Conservation (phyloP, 495 filamentous ascomycete genomes). For the Hyaloscypha bicolor region DNA sequence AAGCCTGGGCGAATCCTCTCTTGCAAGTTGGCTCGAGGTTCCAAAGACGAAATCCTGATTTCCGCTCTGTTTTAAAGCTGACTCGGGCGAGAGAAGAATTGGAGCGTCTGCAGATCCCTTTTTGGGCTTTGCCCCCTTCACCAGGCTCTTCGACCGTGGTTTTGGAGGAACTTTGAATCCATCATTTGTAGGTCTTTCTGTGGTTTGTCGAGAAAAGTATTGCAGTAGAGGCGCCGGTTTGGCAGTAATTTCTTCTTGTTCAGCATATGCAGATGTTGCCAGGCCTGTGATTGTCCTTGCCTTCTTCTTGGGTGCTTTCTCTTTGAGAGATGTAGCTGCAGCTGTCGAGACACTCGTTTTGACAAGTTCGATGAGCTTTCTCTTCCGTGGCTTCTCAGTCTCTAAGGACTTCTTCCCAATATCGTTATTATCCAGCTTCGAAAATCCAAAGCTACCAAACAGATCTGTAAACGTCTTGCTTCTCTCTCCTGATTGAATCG, state of each 20-base stretch:
- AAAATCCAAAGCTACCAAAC: slow-evolving; percentile 34
- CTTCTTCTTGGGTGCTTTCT: slow-evolving; percentile 68
- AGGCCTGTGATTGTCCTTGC: slow-evolving; percentile 81
- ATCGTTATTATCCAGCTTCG: background rate
- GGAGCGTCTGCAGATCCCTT: slow-evolving; percentile 43
- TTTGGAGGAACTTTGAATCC: slow-evolving; percentile 25
- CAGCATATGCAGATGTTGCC: slow-evolving; percentile 75
- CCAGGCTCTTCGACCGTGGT: slow-evolving; percentile 19
- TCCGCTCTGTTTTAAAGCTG: slow-evolving; percentile 67
- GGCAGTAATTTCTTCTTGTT: slow-evolving; percentile 25
- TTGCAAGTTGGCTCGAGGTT: slow-evolving; percentile 86
- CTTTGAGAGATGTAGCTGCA: slow-evolving; percentile 38
- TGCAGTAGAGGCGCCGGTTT: slow-evolving; percentile 34
- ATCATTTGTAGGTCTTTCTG: slow-evolving; percentile 12
- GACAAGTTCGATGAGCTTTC: slow-evolving; percentile 52
- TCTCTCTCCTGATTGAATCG: slow-evolving; percentile 4
- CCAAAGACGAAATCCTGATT: slow-evolving; percentile 87
- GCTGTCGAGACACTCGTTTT: slow-evolving; percentile 24
- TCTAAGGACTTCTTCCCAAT: slow-evolving; percentile 39
- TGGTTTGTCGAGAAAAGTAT: slow-evolving; percentile 36
- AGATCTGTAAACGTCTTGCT: slow-evolving; percentile 31
- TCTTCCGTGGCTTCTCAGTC: slow-evolving; percentile 43
- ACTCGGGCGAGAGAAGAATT: slow-evolving; percentile 71
- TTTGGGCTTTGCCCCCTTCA: slow-evolving; percentile 45
- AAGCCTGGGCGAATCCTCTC: slow-evolving; percentile 70